Percentiles rank a stretch among this genome's conserved stretches.
Evolutionary conservation across 2,329 filamentous ascomycete species (phyloP).

Genomic region (Blastomyces percursus): DNA sequence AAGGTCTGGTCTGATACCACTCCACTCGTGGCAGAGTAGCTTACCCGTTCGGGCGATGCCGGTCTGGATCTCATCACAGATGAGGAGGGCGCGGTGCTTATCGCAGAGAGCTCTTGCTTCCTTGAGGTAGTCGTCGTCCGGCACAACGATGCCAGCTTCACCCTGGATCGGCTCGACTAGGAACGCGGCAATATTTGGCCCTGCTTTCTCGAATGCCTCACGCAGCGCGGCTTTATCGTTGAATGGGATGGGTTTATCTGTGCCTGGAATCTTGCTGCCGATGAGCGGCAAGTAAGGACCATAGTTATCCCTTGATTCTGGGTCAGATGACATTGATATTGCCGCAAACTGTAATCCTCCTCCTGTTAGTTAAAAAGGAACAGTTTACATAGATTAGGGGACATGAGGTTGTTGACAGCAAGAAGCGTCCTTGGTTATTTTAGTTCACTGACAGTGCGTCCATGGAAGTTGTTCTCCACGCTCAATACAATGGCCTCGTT

Average conservation of each 20-base stretch:
- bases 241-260: constrained; percentile 68
- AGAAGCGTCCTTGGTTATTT: constrained; percentile 14
- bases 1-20: constrained; percentile 87
- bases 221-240: constrained; percentile 75
- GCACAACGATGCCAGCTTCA: constrained; percentile 92
- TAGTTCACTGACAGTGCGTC: constrained; percentile 61
- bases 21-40: constrained; percentile 91
- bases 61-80: constrained; percentile 98
- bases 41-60: constrained; percentile 90
- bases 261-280: constrained; percentile 64
- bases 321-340: constrained; percentile 88
- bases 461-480: constrained; percentile 89
- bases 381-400: background rate
- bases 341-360: constrained; percentile 62
- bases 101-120: constrained; percentile 77
- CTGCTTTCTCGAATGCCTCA: constrained; percentile 65
- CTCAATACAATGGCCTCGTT: constrained; percentile 76
- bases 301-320: constrained; percentile 93
- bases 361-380: background rate
- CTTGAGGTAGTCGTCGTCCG: constrained; percentile 74
- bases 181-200: constrained; percentile 79
- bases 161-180: constrained; percentile 95
- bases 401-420: background rate
- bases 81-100: constrained; percentile 89
- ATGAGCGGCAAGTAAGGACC: constrained; percentile 89